These are phyloP conservation scores for Mesembryanthemum crystallinum DNA, from an alignment of 148 eudicot species.

Conservation along the genomic window DNA sequence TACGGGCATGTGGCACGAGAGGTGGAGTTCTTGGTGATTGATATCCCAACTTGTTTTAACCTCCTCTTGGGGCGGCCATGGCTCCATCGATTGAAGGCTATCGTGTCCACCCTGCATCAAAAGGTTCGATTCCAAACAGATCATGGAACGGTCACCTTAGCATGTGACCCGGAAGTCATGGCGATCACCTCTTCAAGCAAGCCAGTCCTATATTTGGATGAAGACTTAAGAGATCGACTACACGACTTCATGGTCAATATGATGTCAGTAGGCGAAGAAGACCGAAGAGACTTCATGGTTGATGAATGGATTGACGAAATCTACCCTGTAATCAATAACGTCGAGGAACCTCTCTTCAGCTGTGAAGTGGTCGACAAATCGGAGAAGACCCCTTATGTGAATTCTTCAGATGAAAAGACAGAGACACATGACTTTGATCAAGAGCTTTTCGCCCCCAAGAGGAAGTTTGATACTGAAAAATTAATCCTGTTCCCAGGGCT, in stretches of 20 bases:
- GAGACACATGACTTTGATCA: too few relatives aligned
- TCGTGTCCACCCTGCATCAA: constrained; percentile 4
- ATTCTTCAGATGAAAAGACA: too few relatives aligned
- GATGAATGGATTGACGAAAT: too few relatives aligned
- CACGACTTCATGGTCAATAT: background rate
- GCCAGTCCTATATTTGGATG: background rate
- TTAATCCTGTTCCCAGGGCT: too few relatives aligned
- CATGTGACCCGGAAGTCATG: background rate
- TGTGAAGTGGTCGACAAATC: too few relatives aligned
- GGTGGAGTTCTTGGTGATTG: background rate
- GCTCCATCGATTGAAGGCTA: background rate
- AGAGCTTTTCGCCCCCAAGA: too few relatives aligned
- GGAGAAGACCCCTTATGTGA: too few relatives aligned
- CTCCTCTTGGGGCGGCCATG: background rate
- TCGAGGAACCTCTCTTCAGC: too few relatives aligned
- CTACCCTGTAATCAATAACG: too few relatives aligned
- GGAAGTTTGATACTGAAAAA: too few relatives aligned
- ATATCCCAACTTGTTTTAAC: constrained; percentile 2
- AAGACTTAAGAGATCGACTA: background rate
- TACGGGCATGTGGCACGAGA: background rate
- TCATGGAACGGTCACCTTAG: background rate
- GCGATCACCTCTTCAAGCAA: background rate
- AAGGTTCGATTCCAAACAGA: background rate
- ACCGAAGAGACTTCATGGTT: too few relatives aligned
- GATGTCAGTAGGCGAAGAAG: background rate